Evolutionary conservation across 345 rosid species (phyloP).

Genomic region (Eucalyptus leucophloia): DNA sequence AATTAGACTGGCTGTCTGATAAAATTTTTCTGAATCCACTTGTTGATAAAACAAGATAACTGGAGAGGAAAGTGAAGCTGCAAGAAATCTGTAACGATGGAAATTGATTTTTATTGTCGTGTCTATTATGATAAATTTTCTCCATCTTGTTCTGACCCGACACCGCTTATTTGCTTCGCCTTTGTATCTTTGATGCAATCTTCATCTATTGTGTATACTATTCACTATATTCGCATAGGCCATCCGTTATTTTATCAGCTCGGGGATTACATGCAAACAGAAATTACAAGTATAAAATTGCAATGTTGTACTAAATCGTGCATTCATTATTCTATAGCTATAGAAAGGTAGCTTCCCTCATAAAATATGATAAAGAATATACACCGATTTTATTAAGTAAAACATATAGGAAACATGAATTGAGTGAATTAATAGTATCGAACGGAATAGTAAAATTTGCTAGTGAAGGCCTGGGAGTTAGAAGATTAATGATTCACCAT

Average conservation of each 20-base stretch:
- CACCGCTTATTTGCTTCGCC: neutral
- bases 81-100: too few relatives aligned
- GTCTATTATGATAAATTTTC: neutral
- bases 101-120: neutral
- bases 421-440: accelerated
- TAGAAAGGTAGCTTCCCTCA: neutral
- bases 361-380: neutral
- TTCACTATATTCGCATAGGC: neutral
- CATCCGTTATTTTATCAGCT: neutral
- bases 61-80: too few relatives aligned
- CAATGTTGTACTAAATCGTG: too few relatives aligned
- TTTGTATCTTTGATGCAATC: neutral
- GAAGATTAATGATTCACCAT: too few relatives aligned
- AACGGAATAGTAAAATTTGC: accelerated
- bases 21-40: too few relatives aligned
- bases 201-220: neutral
- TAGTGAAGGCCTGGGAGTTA: too few relatives aligned
- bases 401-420: too few relatives aligned
- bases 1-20: too few relatives aligned
- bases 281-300: too few relatives aligned
- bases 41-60: too few relatives aligned
- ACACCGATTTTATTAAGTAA: neutral
- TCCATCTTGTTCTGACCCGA: neutral
- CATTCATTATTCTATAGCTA: too few relatives aligned
- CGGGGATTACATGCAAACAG: neutral